phyloP scores from a whole-genome alignment of 1,284 basidiomycete genomes.

The Heterobasidion annosum region DNA sequence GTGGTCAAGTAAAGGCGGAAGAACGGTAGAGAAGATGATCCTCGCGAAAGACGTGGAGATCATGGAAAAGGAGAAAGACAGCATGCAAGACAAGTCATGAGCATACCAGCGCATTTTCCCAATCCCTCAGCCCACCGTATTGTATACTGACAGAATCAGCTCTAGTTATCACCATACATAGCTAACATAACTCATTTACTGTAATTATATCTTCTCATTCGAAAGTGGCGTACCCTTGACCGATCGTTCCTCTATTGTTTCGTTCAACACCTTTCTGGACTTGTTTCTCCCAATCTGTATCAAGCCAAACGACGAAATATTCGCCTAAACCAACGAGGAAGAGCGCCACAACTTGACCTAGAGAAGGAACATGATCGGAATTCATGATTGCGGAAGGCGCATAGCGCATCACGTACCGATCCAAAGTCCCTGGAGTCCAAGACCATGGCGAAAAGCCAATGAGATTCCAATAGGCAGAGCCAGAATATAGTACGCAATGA shows the following conservation, averaged over 20 bases:
- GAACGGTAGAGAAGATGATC: constrained; percentile 14
- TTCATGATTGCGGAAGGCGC: neutral
- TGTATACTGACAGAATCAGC: neutral
- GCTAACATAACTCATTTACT: neutral
- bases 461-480: constrained; percentile 65
- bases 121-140: neutral
- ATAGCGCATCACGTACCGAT: constrained; percentile 29
- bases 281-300: constrained; percentile 60
- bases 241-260: neutral
- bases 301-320: constrained; percentile 54
- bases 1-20: constrained; percentile 19
- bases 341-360: constrained; percentile 65
- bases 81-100: neutral
- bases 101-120: neutral
- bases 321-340: constrained; percentile 67
- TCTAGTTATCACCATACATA: neutral
- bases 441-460: constrained; percentile 45
- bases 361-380: constrained; percentile 1
- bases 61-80: constrained; percentile 8
- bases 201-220: neutral
- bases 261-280: constrained; percentile 36
- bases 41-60: constrained; percentile 12
- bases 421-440: constrained; percentile 65
- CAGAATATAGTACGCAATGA: constrained; percentile 69
- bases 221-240: neutral